Percentiles rank a stretch among this genome's conserved stretches.
phyloP scores from a whole-genome alignment of 257 asterid genomes.

The Petrea volubilis region DNA sequence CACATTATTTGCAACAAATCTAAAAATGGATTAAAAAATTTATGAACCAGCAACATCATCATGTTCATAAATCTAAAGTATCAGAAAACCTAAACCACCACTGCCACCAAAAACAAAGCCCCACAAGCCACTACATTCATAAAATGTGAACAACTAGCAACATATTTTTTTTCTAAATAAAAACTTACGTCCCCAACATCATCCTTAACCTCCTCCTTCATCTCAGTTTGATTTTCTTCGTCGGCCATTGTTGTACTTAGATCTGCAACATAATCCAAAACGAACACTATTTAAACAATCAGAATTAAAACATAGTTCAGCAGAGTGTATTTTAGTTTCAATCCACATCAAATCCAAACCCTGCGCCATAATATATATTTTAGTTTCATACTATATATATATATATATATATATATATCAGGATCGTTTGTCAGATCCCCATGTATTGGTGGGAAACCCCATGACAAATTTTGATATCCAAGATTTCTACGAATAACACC shows the following conservation, averaged over 20 bases:
- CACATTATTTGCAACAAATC: background rate
- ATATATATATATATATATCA: too few relatives aligned
- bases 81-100: background rate
- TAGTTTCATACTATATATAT: too few relatives aligned
- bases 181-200: constrained; percentile 57
- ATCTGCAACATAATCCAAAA: constrained; percentile 30
- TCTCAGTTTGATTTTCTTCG: constrained; percentile 46
- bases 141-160: background rate
- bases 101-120: background rate
- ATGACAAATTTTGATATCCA: too few relatives aligned
- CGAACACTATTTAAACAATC: background rate
- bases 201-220: constrained; percentile 59
- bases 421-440: too few relatives aligned
- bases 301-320: background rate
- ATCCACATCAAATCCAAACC: too few relatives aligned
- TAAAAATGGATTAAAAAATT: background rate
- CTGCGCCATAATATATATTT: too few relatives aligned
- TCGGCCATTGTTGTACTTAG: constrained; percentile 54
- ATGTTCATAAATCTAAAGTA: background rate
- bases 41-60: background rate
- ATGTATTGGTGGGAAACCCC: too few relatives aligned
- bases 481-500: too few relatives aligned
- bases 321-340: background rate
- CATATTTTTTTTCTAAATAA: background rate
- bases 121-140: too few relatives aligned